These are phyloP conservation scores for Aquilaria malaccensis DNA, from an alignment of 345 rosid species.

Conservation along the genomic window DNA sequence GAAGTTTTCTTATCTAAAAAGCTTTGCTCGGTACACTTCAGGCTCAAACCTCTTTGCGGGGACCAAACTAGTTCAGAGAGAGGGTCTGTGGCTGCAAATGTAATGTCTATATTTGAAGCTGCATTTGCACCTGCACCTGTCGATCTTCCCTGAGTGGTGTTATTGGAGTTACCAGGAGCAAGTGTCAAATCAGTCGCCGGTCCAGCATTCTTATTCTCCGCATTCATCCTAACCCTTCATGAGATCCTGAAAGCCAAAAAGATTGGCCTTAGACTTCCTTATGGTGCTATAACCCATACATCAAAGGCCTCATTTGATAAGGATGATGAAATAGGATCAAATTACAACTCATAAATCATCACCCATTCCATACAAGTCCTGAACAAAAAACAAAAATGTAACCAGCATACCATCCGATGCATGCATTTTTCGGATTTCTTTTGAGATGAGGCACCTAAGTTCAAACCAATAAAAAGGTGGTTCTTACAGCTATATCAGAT, in stretches of 20 bases:
- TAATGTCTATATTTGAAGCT: slow-evolving; percentile 39
- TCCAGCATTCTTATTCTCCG: slow-evolving; percentile 39
- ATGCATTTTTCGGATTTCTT: too few species aligned
- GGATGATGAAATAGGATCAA: too few species aligned
- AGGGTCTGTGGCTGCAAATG: slow-evolving; percentile 46
- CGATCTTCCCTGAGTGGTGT: slow-evolving; percentile 23
- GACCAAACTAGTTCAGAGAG: slow-evolving; percentile 92
- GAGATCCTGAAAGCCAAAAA: slow-evolving; percentile 26
- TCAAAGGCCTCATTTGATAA: too few species aligned
- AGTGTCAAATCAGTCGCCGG: slow-evolving; percentile 36
- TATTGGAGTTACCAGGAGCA: slow-evolving; percentile 30
- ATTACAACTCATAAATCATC: too few species aligned
- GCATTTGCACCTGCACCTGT: slow-evolving; percentile 95
- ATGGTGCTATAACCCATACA: neutral
- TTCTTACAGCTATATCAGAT: too few species aligned
- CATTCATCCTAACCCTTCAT: slow-evolving; percentile 38
- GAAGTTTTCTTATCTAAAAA: slow-evolving; percentile 32
- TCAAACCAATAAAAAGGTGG: too few species aligned
- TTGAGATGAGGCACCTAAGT: too few species aligned
- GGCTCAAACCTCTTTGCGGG: slow-evolving; percentile 65
- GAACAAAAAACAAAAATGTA: too few species aligned
- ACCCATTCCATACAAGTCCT: too few species aligned
- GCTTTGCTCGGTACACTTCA: slow-evolving; percentile 69
- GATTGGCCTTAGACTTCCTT: slow-evolving; percentile 14
- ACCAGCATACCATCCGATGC: too few species aligned